Conservation (phyloP, 805 yeast species). For the Priceomyces fermenticarens region DNA sequence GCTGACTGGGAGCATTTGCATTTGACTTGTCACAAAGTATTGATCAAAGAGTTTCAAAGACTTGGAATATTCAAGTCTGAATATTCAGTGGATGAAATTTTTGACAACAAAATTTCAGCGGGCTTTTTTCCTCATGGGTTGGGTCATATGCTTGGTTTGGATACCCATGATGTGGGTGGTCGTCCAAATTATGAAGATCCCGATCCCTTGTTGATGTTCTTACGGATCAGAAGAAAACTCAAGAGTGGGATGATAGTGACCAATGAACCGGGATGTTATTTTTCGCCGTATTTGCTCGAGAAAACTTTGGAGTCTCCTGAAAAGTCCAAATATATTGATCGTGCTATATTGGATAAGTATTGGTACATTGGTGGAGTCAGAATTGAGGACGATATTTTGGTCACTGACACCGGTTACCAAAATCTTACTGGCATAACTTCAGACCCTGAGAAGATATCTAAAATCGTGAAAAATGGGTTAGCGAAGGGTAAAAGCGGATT, state of each 20-base stretch:
- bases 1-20: conserved; percentile 84
- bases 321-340: conserved; percentile 57
- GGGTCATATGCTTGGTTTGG: conserved; percentile 92
- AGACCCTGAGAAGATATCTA: conserved; percentile 78
- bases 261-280: conserved; percentile 93
- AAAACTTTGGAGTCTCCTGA: conserved; percentile 50
- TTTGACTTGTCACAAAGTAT: conserved; percentile 69
- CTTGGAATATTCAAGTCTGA: conserved; percentile 72
- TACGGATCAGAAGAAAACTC: conserved; percentile 76
- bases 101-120: conserved; percentile 65
- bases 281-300: conserved; percentile 76
- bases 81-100: conserved; percentile 59
- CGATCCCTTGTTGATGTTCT: conserved; percentile 69
- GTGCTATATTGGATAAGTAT: conserved; percentile 67
- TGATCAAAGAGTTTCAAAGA: conserved; percentile 66
- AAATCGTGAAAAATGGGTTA: conserved; percentile 70
- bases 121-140: conserved; percentile 93
- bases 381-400: conserved; percentile 88
- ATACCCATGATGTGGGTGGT: conserved; percentile 96
- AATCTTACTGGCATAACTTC: conserved; percentile 80
- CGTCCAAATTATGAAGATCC: conserved; percentile 80
- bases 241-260: conserved; percentile 82
- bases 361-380: conserved; percentile 95
- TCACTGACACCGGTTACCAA: conserved; percentile 74
- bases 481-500: conserved; percentile 59